phyloP scores from a whole-genome alignment of 1,284 basidiomycete species.

The Cryptococcus sp. region DNA sequence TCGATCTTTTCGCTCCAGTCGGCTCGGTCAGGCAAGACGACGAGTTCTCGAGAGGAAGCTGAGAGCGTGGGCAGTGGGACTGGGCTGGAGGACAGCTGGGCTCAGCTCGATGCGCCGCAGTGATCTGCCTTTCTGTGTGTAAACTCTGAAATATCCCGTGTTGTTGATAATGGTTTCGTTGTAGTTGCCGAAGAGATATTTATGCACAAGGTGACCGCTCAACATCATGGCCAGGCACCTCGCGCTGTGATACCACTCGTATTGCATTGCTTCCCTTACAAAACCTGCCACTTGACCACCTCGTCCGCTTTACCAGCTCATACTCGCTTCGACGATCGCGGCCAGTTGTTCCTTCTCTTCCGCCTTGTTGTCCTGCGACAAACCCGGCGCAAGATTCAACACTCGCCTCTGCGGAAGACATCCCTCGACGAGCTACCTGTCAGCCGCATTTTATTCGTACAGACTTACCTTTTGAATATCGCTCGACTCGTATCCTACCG shows the following conservation, averaged over 20 bases:
- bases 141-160: background rate
- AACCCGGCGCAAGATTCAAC: conserved; percentile 40
- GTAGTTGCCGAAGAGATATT: too few relatives aligned
- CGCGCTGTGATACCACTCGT: too few relatives aligned
- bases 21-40: background rate
- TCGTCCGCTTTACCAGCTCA: conserved; percentile 46
- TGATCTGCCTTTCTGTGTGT: background rate
- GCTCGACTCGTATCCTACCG: conserved; percentile 64
- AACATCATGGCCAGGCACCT: too few relatives aligned
- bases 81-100: conserved; percentile 8
- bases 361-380: conserved; percentile 60
- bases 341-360: conserved; percentile 74
- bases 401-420: conserved; percentile 44
- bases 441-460: background rate
- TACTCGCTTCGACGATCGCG: conserved; percentile 55
- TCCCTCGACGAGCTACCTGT: conserved; percentile 36
- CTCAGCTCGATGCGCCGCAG: conserved; percentile 4
- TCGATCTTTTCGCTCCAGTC: conserved; percentile 24
- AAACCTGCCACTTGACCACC: too few relatives aligned
- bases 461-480: conserved; percentile 33
- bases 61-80: conserved; percentile 3
- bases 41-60: background rate
- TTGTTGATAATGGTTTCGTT: background rate
- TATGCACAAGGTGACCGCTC: too few relatives aligned
- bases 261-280: too few relatives aligned